These are phyloP conservation scores for Zancudomyces culisetae DNA, from an alignment of 371 early-diverging fungal species.

Conservation along the genomic window DNA sequence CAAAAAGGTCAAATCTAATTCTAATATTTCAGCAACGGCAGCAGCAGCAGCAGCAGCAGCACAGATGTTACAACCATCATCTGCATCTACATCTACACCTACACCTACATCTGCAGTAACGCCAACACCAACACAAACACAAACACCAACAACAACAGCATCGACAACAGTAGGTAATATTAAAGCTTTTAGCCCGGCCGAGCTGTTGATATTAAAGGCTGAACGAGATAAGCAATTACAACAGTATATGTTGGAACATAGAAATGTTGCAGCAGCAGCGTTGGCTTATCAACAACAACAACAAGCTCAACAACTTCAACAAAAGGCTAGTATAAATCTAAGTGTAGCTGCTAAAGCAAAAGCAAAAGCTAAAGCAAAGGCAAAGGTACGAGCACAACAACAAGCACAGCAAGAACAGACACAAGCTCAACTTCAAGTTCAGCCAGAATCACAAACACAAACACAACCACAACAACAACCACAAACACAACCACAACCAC, in stretches of 20 bases:
- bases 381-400: not conserved
- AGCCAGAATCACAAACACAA: not conserved
- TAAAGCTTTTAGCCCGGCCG: constrained; percentile 38
- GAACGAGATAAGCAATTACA: constrained; percentile 49
- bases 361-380: not conserved
- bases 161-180: not conserved
- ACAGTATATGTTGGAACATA: constrained; percentile 44
- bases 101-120: not conserved
- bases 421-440: not conserved
- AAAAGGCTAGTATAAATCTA: too few species aligned
- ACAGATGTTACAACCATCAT: not conserved
- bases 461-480: constrained; percentile 11
- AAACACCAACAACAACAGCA: not conserved
- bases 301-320: constrained; percentile 6
- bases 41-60: not conserved
- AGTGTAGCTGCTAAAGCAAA: not conserved
- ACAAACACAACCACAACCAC: constrained; percentile 11
- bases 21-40: not conserved
- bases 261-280: constrained; percentile 36
- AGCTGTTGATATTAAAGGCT: constrained; percentile 45
- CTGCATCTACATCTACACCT: not conserved
- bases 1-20: not conserved
- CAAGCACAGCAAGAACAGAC: not conserved
- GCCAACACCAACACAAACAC: not conserved
- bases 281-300: constrained; percentile 20